Evolutionary conservation across 1,284 basidiomycete species (phyloP).

Genomic region (Fomitiporia mediterranea): DNA sequence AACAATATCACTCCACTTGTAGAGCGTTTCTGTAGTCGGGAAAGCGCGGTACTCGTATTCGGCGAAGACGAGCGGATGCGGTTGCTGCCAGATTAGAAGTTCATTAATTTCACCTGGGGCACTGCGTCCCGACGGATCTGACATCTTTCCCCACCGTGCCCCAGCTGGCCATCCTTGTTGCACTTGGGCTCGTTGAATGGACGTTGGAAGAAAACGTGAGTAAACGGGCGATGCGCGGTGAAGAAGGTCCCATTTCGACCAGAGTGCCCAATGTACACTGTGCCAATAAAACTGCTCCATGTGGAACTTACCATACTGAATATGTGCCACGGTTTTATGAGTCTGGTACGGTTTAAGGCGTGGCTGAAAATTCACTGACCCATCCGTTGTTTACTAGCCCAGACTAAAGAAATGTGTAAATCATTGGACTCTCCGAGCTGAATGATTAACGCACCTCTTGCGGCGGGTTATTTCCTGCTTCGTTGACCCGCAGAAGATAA

Average conservation of each 20-base stretch:
- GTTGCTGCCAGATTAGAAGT: constrained; percentile 58
- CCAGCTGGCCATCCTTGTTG: constrained; percentile 49
- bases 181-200: constrained; percentile 42
- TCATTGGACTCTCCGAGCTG: neutral
- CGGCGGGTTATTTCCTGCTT: constrained; percentile 50
- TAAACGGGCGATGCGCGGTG: constrained; percentile 42
- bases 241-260: constrained; percentile 55
- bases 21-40: constrained; percentile 35
- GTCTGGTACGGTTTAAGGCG: neutral
- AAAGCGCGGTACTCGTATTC: constrained; percentile 51
- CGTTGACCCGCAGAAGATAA: constrained; percentile 56
- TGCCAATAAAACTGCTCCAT: constrained; percentile 66
- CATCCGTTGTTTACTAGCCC: constrained; percentile 56
- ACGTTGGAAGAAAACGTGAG: constrained; percentile 42
- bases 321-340: neutral
- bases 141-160: constrained; percentile 62
- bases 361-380: constrained; percentile 35
- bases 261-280: constrained; percentile 53
- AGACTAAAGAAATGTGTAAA: constrained; percentile 35
- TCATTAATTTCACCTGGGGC: constrained; percentile 59
- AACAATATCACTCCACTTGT: constrained; percentile 48
- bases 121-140: constrained; percentile 52
- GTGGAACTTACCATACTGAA: constrained; percentile 51
- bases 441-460: constrained; percentile 45
- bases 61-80: constrained; percentile 55